Conservation (phyloP, 2,329 filamentous ascomycete genomes). For the Pestalotiopsis sp. region DNA sequence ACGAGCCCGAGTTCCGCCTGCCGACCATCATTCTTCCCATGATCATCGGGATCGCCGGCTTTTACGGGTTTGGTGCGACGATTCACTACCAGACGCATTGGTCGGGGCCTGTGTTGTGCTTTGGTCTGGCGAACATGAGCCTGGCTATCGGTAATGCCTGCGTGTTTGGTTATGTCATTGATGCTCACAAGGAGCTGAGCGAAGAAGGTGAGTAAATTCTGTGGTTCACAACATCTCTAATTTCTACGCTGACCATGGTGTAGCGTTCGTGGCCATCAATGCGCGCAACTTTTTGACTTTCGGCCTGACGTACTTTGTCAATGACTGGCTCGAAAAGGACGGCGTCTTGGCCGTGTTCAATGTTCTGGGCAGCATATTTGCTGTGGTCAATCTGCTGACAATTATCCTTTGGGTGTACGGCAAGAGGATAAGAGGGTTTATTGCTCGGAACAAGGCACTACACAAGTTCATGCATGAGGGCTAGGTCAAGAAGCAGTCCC, state of each 20-base stretch:
- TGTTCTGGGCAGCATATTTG: slow-evolving; percentile 40
- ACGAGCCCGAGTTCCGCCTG: slow-evolving; percentile 52
- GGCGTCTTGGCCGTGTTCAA: slow-evolving; percentile 37
- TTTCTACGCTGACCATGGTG: slow-evolving; percentile 5
- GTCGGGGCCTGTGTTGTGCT: slow-evolving; percentile 46
- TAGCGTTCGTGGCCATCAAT: slow-evolving; percentile 51
- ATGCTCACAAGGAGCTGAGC: slow-evolving; percentile 44
- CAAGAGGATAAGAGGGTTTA: slow-evolving; percentile 43
- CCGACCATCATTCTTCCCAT: slow-evolving; percentile 40
- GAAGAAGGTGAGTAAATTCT: slow-evolving; percentile 35
- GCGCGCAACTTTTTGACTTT: slow-evolving; percentile 48
- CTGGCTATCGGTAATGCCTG: slow-evolving; percentile 46
- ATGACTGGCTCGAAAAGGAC: slow-evolving; percentile 36
- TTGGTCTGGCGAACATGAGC: slow-evolving; percentile 48
- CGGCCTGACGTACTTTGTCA: slow-evolving; percentile 44
- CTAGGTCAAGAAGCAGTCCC: not conserved
- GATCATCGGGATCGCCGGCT: slow-evolving; percentile 42
- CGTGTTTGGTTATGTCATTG: slow-evolving; percentile 51
- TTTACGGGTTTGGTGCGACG: slow-evolving; percentile 47
- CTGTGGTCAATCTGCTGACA: slow-evolving; percentile 44
- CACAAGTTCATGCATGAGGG: slow-evolving; percentile 10
- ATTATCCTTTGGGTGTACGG: slow-evolving; percentile 51
- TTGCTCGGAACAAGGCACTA: slow-evolving; percentile 35
- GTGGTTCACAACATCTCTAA: not conserved
- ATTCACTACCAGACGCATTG: slow-evolving; percentile 46